Evolutionary conservation across 805 yeast genomes (phyloP), one percentile per base, ranked within the genome.

Genomic region (Candida germanica): DNA sequence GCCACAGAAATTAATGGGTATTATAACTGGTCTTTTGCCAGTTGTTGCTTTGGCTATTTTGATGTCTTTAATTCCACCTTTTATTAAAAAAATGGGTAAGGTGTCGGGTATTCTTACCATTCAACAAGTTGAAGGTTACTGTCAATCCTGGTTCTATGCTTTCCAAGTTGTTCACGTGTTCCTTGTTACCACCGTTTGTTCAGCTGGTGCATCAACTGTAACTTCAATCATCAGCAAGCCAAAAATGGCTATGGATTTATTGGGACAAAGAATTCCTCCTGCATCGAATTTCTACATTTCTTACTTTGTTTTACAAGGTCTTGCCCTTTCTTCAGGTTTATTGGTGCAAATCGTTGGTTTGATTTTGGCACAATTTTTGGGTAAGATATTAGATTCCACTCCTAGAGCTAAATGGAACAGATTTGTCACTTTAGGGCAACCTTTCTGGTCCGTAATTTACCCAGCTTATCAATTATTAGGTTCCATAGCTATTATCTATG

Each of bases 351-450:
- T 87, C 37, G 88, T 81, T 26, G 75, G 80, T 2, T 68, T 93
- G 50, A 71, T 85, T 36, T 66, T 89, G 45, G 80, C 84, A 35
- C 80, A 83, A 54, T 64, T 83, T 24, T 66, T 89, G 40, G 86
- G 93, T 20, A 67, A 66, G 45, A 41, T 87, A 15, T 71, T 93
- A 42, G 96, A 88, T 58, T 72, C 75, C 36, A 87, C 98, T 5
- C 98, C 98, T 43, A 80, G 98, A 64, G 81, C 87, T 62, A 85
- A 83, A 66, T 91, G 96, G 96, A 76, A 59, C 42, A 79, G 96
- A 53, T 76, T 61, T 55, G 77, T 77, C 56, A 71, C 67, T 1
- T 66, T 91, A 48, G 72, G 79, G 9, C 69, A 74, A 27, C 84
- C 89, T 29, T 73, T 77, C 16, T 88, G 89, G 85, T 95, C 97